Conservation (phyloP, 1,139 yeast species). For the Diutina mesorugosa region DNA sequence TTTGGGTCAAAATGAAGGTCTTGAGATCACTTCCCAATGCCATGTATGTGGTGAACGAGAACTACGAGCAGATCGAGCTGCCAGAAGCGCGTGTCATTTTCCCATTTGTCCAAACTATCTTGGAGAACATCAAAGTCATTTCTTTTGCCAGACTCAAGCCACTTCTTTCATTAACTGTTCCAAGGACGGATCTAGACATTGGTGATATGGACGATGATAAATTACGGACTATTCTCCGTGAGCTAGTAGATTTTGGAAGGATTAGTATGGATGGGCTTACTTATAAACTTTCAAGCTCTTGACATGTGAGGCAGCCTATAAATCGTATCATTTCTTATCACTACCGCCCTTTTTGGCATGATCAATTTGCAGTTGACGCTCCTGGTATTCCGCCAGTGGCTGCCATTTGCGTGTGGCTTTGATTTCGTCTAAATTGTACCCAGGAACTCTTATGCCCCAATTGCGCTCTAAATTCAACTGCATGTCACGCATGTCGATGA, state of each 20-base stretch:
- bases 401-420: conserved; percentile 73
- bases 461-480: conserved; percentile 88
- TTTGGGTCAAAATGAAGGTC: conserved; percentile 46
- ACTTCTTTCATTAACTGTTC: conserved; percentile 39
- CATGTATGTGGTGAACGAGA: conserved; percentile 12
- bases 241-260: conserved; percentile 9
- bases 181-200: conserved; percentile 22
- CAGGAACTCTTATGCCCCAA: conserved; percentile 93
- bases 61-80: neutral
- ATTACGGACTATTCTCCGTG: conserved; percentile 9
- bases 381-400: conserved; percentile 50
- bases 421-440: conserved; percentile 83
- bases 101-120: conserved; percentile 41
- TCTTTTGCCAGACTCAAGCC: conserved; percentile 37
- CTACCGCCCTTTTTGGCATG: neutral
- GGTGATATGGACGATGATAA: conserved; percentile 4
- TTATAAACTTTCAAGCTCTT: conserved; percentile 7
- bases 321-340: neutral
- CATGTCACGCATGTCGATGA: conserved; percentile 76
- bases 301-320: neutral
- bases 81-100: conserved; percentile 5
- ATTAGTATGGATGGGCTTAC: conserved; percentile 9
- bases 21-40: conserved; percentile 17
- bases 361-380: neutral
- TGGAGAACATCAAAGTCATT: conserved; percentile 39